phyloP scores from a whole-genome alignment of 805 yeast genomes.

The Wickerhamomyces hampshirensis region DNA sequence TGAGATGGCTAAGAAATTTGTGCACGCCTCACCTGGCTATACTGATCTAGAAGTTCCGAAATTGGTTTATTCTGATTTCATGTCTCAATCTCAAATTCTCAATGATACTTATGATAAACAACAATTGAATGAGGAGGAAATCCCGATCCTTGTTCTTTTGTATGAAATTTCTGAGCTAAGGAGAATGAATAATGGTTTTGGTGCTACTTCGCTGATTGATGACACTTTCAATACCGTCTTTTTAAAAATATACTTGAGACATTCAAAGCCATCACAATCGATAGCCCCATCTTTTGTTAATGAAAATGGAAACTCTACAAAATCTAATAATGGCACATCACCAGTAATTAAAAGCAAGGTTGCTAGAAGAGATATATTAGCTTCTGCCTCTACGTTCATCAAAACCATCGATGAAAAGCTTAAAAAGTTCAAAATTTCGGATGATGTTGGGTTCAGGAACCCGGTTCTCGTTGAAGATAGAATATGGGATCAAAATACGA shows the following conservation, averaged over 20 bases:
- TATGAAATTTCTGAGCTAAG: slow-evolving; percentile 55
- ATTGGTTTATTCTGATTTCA: slow-evolving; percentile 40
- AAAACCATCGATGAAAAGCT: slow-evolving; percentile 18
- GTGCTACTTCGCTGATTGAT: slow-evolving; percentile 70
- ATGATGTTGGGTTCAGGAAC: slow-evolving; percentile 6
- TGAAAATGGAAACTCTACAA: not conserved
- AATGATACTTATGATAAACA: slow-evolving; percentile 20
- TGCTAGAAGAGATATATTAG: slow-evolving; percentile 45
- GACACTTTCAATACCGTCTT: slow-evolving; percentile 64
- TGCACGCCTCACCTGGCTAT: slow-evolving; percentile 38
- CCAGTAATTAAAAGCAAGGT: slow-evolving; percentile 37
- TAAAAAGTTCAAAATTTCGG: slow-evolving; percentile 6
- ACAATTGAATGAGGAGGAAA: slow-evolving; percentile 34
- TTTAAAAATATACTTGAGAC: slow-evolving; percentile 38
- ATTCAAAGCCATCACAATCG: slow-evolving; percentile 1
- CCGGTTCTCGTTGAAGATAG: slow-evolving; percentile 4
- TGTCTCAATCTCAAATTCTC: slow-evolving; percentile 32
- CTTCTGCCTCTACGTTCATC: slow-evolving; percentile 22
- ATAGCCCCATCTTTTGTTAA: not conserved
- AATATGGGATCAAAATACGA: too few relatives aligned
- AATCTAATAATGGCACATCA: slow-evolving; percentile 1
- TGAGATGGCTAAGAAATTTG: slow-evolving; percentile 40
- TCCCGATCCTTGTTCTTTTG: slow-evolving; percentile 39
- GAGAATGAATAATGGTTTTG: slow-evolving; percentile 74
- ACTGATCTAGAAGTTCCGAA: slow-evolving; percentile 49